Evolutionary conservation across 2,329 filamentous ascomycete genomes (phyloP), one percentile per base, ranked within the genome.

Genomic region (Fusarium incarnatum): DNA sequence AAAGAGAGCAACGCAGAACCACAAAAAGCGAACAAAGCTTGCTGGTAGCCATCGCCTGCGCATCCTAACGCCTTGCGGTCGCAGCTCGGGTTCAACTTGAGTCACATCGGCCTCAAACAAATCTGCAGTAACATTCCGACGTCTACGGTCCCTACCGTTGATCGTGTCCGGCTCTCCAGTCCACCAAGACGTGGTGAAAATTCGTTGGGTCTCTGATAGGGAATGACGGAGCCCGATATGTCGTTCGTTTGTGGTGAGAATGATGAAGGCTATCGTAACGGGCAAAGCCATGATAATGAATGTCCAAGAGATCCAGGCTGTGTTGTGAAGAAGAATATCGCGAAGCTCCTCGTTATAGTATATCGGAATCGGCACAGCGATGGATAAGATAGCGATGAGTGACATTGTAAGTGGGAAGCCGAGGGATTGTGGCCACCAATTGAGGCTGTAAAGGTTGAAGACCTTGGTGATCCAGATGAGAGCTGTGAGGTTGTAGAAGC

Each of bases 401-500:
- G 86, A 85, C 53, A 91, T 83, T 18, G 89, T 91, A n/a, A 88
- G 71, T 1, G 88, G 88, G 66, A 91, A 91, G 2, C 89, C 89
- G 9, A 91, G 80, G 9, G 85, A 85, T 59, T 87, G 82, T 10
- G 89, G 89, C 89, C 89, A 92, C 89, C 89, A 92, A 79, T 92
- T 92, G 60, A 92, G 81, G 66, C 86, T 88, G 81, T 92, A 92
- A 23, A 92, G 83, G 73, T 92, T 92, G 77, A 92, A 92, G 8
- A 91, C 85, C 75, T 91, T 91, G 49, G 89, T 92, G 75, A 92
- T 91, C 88, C 89, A 92, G 65, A 90, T 86, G 71, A 92, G 79
- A 4, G 89, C 89, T 7, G 88, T 90, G 25, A 91, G 75, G 75
- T 89, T 91, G 79, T 92, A 92, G 71, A 91, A 86, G 60, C 88